A percentile compares a stretch with the other conserved stretches of the same genome.
Conservation (phyloP, 805 yeast genomes). For the Ogataea saltuana region DNA sequence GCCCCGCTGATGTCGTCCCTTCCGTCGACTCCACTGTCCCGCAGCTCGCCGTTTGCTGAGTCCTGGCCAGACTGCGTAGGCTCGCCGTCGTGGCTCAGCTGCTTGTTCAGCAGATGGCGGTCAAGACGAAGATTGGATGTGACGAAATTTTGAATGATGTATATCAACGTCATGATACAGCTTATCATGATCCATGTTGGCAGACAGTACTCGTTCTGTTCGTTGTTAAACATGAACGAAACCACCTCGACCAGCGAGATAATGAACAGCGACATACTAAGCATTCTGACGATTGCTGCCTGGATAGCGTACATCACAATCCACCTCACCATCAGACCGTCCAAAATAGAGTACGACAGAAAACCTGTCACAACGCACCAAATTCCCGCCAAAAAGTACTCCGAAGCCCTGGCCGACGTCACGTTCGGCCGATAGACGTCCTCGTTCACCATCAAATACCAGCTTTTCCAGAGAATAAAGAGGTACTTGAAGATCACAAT, state of each 20-base stretch:
- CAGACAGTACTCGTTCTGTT: constrained; percentile 58
- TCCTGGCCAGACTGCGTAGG: too few species aligned
- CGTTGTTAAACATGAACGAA: constrained; percentile 66
- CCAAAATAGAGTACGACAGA: constrained; percentile 78
- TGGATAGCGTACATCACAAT: constrained; percentile 84
- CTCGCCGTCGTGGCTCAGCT: constrained; percentile 1
- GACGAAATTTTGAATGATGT: constrained; percentile 83
- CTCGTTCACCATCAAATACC: constrained; percentile 27
- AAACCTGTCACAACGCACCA: constrained; percentile 93
- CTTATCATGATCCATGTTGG: constrained; percentile 94
- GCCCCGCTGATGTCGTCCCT: constrained; percentile 2
- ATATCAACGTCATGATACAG: constrained; percentile 76
- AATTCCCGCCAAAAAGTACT: constrained; percentile 77
- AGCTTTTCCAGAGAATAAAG: constrained; percentile 28
- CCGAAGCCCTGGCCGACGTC: constrained; percentile 69
- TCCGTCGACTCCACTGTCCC: not conserved
- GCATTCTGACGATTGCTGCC: constrained; percentile 85
- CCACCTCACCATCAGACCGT: constrained; percentile 92
- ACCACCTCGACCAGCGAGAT: constrained; percentile 70
- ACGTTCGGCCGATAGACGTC: constrained; percentile 29
- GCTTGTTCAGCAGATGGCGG: constrained; percentile 24
- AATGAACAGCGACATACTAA: constrained; percentile 76
- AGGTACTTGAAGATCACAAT: constrained; percentile 31
- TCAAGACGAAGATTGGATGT: constrained; percentile 67
- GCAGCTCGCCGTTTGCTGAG: not conserved